Percentiles rank a stretch among this genome's conserved stretches.
These are phyloP conservation scores for Gracilaria vermiculophylla DNA, from an alignment of 23 red algal species.

Conservation along the genomic window DNA sequence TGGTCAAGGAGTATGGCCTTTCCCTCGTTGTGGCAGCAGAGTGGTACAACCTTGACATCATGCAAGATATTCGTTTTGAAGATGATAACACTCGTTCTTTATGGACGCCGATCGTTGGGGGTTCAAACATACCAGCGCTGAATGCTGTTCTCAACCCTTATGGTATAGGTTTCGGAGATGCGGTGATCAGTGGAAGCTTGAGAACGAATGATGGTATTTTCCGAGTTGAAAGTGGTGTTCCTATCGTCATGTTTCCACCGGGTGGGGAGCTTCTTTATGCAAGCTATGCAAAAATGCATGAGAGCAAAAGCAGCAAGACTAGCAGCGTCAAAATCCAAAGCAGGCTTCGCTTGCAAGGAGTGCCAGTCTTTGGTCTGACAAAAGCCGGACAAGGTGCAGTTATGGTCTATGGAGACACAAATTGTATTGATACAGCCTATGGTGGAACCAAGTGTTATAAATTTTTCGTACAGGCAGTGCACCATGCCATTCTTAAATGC, in stretches of 20 bases:
- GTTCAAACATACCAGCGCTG: slow-evolving; percentile 66
- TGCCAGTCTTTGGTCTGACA: slow-evolving; percentile 50
- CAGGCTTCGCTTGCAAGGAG: neutral
- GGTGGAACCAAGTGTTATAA: slow-evolving; percentile 49
- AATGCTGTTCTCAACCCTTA: slow-evolving; percentile 69
- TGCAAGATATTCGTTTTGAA: slow-evolving; percentile 75
- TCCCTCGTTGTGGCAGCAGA: slow-evolving; percentile 74
- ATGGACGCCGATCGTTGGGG: slow-evolving; percentile 80
- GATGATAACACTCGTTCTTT: slow-evolving; percentile 80
- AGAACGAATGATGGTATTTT: slow-evolving; percentile 9
- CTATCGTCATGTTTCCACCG: slow-evolving; percentile 50
- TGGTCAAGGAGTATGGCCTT: slow-evolving; percentile 65
- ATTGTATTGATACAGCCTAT: slow-evolving; percentile 83
- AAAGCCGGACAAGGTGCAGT: slow-evolving; percentile 59
- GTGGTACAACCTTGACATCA: slow-evolving; percentile 81
- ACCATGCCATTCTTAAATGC: slow-evolving; percentile 46
- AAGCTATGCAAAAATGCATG: neutral
- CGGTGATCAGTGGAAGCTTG: slow-evolving; percentile 64
- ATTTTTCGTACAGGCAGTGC: slow-evolving; percentile 54
- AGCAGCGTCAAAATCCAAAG: neutral
- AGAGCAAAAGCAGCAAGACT: neutral
- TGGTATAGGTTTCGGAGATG: slow-evolving; percentile 77
- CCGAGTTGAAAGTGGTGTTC: slow-evolving; percentile 58
- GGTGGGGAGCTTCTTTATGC: slow-evolving; percentile 65
- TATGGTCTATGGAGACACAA: slow-evolving; percentile 79